Evolutionary conservation across 2,329 filamentous ascomycete species (phyloP).

Genomic region (Clonostachys rhizophaga): DNA sequence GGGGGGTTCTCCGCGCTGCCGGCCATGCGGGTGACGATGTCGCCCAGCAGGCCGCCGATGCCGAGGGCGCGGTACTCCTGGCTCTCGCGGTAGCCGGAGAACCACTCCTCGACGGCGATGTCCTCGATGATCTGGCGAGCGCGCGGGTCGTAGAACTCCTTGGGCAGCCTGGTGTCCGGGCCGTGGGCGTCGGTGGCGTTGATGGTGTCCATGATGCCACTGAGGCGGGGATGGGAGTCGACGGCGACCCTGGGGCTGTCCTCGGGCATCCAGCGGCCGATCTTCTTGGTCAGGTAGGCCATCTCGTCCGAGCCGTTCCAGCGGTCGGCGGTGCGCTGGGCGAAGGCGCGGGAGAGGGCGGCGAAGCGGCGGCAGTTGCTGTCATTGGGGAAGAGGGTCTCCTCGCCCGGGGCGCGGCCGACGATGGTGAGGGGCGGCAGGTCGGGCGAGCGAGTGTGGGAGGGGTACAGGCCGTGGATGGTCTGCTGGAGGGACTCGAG

Average conservation of each 20-base stretch:
- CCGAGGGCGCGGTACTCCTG: conserved; percentile 84
- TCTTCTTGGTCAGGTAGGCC: conserved; percentile 71
- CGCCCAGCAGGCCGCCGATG: conserved; percentile 80
- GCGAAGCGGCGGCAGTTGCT: conserved; percentile 68
- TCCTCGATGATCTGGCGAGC: conserved; percentile 65
- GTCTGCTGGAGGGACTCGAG: conserved; percentile 74
- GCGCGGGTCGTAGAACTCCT: conserved; percentile 80
- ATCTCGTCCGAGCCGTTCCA: conserved; percentile 81
- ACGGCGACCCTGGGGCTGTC: conserved; percentile 67
- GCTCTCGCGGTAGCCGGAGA: conserved; percentile 77
- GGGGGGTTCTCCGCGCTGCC: conserved; percentile 47
- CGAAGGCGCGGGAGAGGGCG: conserved; percentile 65
- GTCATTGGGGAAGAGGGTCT: conserved; percentile 79
- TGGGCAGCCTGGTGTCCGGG: conserved; percentile 70
- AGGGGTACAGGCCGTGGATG: conserved; percentile 71
- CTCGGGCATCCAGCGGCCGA: conserved; percentile 83
- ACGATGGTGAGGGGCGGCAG: conserved; percentile 64
- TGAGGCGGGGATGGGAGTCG: conserved; percentile 77
- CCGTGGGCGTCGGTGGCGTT: conserved; percentile 81
- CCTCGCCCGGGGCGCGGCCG: conserved; percentile 59
- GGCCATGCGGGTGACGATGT: conserved; percentile 74
- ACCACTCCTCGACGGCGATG: conserved; percentile 91
- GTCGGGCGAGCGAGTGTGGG: conserved; percentile 28
- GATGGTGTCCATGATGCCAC: conserved; percentile 90
- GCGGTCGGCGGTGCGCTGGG: conserved; percentile 62